Conservation (phyloP, 805 yeast genomes). For the Hemisphaericaspora nanyangensis region DNA sequence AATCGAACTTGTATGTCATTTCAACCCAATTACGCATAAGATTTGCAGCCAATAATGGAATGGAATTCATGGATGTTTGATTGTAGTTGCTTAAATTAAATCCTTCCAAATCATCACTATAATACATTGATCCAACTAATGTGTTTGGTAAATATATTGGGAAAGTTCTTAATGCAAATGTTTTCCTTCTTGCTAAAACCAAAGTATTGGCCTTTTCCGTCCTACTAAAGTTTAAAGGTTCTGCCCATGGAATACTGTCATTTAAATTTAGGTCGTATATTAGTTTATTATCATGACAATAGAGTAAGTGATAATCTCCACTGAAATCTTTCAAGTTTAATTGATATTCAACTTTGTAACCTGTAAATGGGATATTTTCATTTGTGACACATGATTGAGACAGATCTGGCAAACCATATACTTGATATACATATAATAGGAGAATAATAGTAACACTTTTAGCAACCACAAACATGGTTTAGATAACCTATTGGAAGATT, state of each 20-base stretch:
- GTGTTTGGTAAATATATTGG: slow-evolving; percentile 26
- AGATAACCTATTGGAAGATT: no score
- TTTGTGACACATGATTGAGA: slow-evolving; percentile 9
- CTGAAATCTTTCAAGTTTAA: slow-evolving; percentile 8
- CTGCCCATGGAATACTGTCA: slow-evolving; percentile 23
- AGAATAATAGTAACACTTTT: neutral
- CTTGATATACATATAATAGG: neutral
- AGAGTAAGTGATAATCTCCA: slow-evolving; percentile 19
- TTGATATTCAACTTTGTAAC: slow-evolving; percentile 27
- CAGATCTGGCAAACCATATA: slow-evolving; percentile 7
- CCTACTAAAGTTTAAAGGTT: slow-evolving; percentile 8
- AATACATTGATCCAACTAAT: slow-evolving; percentile 21
- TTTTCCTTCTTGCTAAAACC: slow-evolving; percentile 18
- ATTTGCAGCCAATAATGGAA: slow-evolving; percentile 27
- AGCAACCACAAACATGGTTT: neutral
- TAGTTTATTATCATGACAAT: slow-evolving; percentile 27
- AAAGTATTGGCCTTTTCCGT: slow-evolving; percentile 6
- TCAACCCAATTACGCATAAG: slow-evolving; percentile 26
- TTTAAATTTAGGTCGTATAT: slow-evolving; percentile 16
- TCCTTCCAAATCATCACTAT: slow-evolving; percentile 2
- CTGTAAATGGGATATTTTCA: slow-evolving; percentile 16
- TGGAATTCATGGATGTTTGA: slow-evolving; percentile 4
- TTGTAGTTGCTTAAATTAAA: neutral
- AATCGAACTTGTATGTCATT: slow-evolving; percentile 12
- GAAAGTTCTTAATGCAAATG: slow-evolving; percentile 16